Base-by-base conservation (phyloP, 2,329 filamentous ascomycete species). In the Exserohilum rostratum region DNA sequence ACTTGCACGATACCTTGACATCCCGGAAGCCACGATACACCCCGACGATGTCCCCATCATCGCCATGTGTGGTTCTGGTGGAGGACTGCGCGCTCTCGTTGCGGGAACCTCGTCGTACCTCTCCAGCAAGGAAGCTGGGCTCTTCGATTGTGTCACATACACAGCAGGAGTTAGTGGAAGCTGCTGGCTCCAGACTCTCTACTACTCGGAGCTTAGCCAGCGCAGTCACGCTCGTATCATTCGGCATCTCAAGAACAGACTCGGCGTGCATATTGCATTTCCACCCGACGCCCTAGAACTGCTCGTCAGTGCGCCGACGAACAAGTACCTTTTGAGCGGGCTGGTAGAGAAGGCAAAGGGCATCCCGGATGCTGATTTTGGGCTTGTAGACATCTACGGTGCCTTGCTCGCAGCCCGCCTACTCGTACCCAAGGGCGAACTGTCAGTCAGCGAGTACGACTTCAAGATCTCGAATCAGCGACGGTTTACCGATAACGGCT, bases 141-240 rank as follows among this genome's bases (percentile, higher is more conserved):
- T 99, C 0, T 96, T 96, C 72, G 93, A 97, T 75, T 98, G 95
- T 71, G 84, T 91, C 10, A 98, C 93, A 1, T 99, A 99, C 69
- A 96, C 92, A 0, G 91, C 93, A 5, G 95, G 95, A 1, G 95
- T 99, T 44, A 97, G 92, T 70, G 95, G 95, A 0, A 96, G 90
- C 60, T 98, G 95, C 74, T 99, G 95, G 95, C 82, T 98, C 5
- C 93, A 98, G 73, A 83, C 90, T 0, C 81, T 99, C 3, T 96
- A 90, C 71, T 87, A 95, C 69, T 93, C 91, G 0, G 90, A 91
- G 0, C 83, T 98, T 52, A 83, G 88, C 0, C 81, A 83, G 13
- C 85, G 87, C 50, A 86, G 85, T 58, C 85, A 96, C 63, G 79
- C 82, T 18, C 84, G 81, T 33, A 81, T 96, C 17, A 84, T 97